A percentile compares a stretch with the other conserved stretches of the same genome.
phyloP scores from a whole-genome alignment of 192 early-diverging fungal genomes.

The Allomyces javanicus region DNA sequence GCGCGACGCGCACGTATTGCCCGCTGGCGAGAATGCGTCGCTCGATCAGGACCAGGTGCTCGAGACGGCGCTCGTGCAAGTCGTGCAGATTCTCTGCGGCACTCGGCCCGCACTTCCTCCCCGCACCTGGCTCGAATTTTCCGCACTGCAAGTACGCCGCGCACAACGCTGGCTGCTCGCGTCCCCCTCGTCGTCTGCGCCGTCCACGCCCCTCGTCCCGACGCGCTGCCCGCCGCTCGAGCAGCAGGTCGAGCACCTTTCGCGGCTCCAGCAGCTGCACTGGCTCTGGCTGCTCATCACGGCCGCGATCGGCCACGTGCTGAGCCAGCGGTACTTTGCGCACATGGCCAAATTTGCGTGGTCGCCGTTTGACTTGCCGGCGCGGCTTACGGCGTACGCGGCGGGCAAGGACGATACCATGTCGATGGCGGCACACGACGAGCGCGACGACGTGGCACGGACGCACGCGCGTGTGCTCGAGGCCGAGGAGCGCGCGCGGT shows the following conservation, averaged over 20 bases:
- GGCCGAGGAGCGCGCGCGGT: too few species aligned
- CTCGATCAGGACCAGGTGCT: neutral
- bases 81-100: too few species aligned
- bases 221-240: neutral
- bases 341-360: neutral
- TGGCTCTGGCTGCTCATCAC: neutral
- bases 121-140: too few species aligned
- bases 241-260: neutral
- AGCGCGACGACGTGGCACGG: too few species aligned
- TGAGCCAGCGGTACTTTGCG: neutral
- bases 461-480: too few species aligned
- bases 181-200: neutral
- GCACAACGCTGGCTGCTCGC: neutral
- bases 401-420: too few species aligned
- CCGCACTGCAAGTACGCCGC: neutral
- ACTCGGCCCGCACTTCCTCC: too few species aligned
- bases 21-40: neutral
- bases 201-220: neutral
- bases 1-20: neutral
- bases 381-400: neutral
- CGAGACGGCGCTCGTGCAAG: too few species aligned
- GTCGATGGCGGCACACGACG: too few species aligned
- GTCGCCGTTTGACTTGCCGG: neutral
- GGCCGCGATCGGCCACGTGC: neutral
- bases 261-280: neutral